Evolutionary conservation across 2,329 filamentous ascomycete species (phyloP).

Genomic region (Cephalotrichum gorgonifer): DNA sequence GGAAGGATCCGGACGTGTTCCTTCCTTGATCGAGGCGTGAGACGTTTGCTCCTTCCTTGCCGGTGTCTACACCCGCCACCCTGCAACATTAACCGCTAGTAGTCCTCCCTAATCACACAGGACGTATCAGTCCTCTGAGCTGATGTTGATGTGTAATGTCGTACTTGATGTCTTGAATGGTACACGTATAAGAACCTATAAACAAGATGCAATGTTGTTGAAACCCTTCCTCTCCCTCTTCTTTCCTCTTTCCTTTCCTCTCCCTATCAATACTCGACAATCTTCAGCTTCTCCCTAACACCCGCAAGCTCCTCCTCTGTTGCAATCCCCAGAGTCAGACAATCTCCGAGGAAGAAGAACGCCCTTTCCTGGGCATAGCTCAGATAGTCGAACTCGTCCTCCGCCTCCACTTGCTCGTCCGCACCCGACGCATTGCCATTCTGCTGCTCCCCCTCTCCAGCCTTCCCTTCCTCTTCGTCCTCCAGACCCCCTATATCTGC

Average conservation of each 20-base stretch:
- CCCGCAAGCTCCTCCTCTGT: conserved; percentile 61
- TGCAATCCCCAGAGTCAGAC: conserved; percentile 65
- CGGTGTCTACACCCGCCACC: background rate
- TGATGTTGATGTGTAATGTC: no score
- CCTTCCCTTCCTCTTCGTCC: conserved; percentile 24
- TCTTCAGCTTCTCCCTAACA: conserved; percentile 56
- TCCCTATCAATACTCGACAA: conserved; percentile 49
- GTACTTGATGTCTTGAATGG: no score
- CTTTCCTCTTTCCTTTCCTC: background rate
- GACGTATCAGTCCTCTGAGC: no score
- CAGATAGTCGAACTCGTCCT: conserved; percentile 82
- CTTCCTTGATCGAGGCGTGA: background rate
- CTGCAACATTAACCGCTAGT: no score
- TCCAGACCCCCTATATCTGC: conserved; percentile 73
- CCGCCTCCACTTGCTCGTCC: conserved; percentile 27
- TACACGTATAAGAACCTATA: no score
- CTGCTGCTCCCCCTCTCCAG: conserved; percentile 6
- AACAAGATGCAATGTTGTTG: no score
- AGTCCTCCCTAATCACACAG: no score
- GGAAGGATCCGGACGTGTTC: background rate
- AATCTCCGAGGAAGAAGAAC: conserved; percentile 91
- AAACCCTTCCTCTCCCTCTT: background rate
- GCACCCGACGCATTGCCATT: conserved; percentile 8
- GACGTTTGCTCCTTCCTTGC: background rate
- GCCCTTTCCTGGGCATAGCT: conserved; percentile 84